phyloP scores from a whole-genome alignment of 2,329 filamentous ascomycete species.

The Macrophomina phaseolina region DNA sequence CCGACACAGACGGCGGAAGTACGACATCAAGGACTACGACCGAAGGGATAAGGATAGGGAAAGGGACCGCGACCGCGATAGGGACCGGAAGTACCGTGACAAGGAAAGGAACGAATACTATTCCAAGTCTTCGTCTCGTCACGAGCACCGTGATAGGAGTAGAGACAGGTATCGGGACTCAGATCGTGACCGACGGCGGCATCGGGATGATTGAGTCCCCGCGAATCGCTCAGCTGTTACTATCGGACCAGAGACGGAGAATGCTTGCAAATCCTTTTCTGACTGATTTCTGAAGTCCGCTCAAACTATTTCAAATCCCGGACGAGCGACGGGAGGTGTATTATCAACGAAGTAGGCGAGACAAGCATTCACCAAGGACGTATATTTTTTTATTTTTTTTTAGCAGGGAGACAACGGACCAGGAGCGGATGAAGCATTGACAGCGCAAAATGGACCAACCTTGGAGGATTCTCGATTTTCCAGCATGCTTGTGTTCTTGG shows the following conservation, averaged over 20 bases:
- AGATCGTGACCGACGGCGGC: slow-evolving; percentile 17
- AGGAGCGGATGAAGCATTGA: background rate
- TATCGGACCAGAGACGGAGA: background rate
- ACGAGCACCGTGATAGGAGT: slow-evolving; percentile 7
- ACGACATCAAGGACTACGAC: slow-evolving; percentile 26
- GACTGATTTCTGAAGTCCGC: background rate
- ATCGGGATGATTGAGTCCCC: slow-evolving; percentile 7
- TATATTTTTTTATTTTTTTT: background rate
- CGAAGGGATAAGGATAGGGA: slow-evolving; percentile 13
- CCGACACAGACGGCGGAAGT: slow-evolving; percentile 12
- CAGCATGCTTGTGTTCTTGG: too few relatives aligned
- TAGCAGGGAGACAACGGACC: background rate
- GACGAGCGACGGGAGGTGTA: background rate
- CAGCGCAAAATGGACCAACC: background rate
- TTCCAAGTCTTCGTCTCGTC: slow-evolving; percentile 19
- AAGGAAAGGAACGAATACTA: background rate
- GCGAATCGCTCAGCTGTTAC: background rate
- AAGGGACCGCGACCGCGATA: slow-evolving; percentile 15
- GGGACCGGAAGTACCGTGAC: slow-evolving; percentile 12
- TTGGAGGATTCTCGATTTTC: background rate
- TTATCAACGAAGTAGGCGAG: background rate
- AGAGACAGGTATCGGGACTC: slow-evolving; percentile 20
- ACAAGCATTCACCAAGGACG: background rate
- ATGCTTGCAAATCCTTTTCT: background rate
- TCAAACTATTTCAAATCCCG: background rate